Evolutionary conservation across 1,284 basidiomycete species (phyloP).

Genomic region (Trametes polyzona): DNA sequence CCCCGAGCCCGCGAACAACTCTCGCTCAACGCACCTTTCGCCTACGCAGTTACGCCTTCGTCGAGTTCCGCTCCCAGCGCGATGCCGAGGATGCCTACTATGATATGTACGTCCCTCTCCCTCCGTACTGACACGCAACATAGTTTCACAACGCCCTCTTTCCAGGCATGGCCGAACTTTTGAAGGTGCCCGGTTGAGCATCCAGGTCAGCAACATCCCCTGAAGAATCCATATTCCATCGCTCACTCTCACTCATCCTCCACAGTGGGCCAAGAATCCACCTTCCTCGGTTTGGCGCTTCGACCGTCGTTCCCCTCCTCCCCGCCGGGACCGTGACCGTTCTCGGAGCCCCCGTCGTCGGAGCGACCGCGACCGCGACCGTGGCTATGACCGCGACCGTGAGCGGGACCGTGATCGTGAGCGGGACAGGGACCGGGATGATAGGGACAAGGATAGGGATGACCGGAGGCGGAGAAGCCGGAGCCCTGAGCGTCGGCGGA

Average conservation of each 20-base stretch:
- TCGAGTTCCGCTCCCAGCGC: constrained; percentile 83
- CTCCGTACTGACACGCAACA: not conserved
- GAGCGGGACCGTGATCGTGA: constrained; percentile 40
- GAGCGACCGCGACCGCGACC: constrained; percentile 39
- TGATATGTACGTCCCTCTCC: constrained; percentile 70
- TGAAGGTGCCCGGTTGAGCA: constrained; percentile 81
- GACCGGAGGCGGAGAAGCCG: constrained; percentile 52
- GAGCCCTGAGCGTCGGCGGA: constrained; percentile 52
- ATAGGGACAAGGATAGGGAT: constrained; percentile 43
- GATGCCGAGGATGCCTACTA: constrained; percentile 91
- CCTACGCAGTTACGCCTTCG: constrained; percentile 84
- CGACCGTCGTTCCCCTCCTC: constrained; percentile 63
- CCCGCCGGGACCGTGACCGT: constrained; percentile 47
- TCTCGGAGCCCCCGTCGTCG: constrained; percentile 44
- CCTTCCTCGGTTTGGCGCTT: constrained; percentile 87
- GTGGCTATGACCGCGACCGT: constrained; percentile 37
- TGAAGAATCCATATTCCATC: not conserved
- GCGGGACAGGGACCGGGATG: constrained; percentile 36
- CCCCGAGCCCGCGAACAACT: constrained; percentile 37
- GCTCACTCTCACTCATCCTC: constrained; percentile 6
- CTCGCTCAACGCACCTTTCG: constrained; percentile 66
- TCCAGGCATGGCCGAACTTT: constrained; percentile 83
- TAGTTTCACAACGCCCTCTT: constrained; percentile 4
- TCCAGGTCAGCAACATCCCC: constrained; percentile 57
- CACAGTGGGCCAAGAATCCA: constrained; percentile 89